phyloP scores from a whole-genome alignment of 768 basidiomycete species.

The Dentipellis sp. region DNA sequence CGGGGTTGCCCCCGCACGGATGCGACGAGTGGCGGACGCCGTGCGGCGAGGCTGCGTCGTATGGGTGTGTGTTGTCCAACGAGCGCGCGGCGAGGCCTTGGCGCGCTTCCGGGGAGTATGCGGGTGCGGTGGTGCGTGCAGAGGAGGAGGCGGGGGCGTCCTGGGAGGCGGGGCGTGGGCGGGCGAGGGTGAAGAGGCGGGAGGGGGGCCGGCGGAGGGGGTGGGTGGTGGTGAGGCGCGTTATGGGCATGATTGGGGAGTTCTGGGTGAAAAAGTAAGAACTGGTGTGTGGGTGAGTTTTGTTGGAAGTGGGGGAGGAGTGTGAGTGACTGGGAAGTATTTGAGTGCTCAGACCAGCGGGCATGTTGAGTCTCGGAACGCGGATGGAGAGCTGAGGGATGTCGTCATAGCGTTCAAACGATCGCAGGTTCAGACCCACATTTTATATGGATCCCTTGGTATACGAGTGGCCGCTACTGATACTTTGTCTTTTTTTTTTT shows the following conservation, averaged over 20 bases:
- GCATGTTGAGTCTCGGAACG: too few species aligned
- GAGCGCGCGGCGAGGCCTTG: neutral
- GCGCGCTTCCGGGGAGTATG: neutral
- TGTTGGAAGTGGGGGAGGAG: neutral
- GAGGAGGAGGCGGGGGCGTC: neutral
- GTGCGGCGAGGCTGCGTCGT: neutral
- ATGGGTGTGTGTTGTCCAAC: neutral
- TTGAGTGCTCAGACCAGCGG: too few species aligned
- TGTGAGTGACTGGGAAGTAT: too few species aligned
- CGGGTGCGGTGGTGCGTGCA: neutral
- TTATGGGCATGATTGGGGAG: neutral
- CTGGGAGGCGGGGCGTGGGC: neutral
- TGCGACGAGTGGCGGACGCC: neutral
- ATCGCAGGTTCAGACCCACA: too few species aligned
- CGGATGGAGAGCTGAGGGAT: too few species aligned
- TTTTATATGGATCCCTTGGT: too few species aligned
- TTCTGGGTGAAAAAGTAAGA: too few species aligned
- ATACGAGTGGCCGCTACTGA: too few species aligned
- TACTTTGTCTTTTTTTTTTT: too few species aligned
- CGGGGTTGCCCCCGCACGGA: conserved; percentile 17
- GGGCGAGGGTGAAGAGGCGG: neutral
- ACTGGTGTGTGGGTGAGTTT: neutral
- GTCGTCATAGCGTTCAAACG: too few species aligned
- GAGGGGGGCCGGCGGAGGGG: neutral
- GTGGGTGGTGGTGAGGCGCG: neutral